Base-by-base conservation (phyloP, 805 yeast genomes). In the Wickerhamiella qilinensis region DNA sequence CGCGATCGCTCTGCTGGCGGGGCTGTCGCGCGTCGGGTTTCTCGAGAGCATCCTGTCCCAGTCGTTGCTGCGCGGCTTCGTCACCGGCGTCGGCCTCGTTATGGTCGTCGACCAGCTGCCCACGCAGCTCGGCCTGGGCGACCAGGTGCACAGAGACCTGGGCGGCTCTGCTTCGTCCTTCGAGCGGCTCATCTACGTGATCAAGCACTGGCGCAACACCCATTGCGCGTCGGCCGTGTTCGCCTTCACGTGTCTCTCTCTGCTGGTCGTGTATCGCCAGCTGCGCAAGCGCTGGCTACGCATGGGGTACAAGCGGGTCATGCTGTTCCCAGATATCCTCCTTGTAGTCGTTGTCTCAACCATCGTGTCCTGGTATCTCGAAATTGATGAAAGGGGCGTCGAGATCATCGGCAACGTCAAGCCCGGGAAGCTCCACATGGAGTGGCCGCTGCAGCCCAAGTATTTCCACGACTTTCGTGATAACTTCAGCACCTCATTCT, bases 241-340 rank as follows among this genome's bases (percentile, higher is more conserved):
- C 9, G 75, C 93, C 38, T 41, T 68, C 2, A 43, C 60, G 1
- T 68, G 80, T 1, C 68, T 85, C 37, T 33, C 55, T 0, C 45
- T 62, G 2, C 50, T 79, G 12, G 39, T 73, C 12, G 46, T 60
- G 2, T 50, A 72, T 43, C 61, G 73, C 18, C 35, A 58, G 2
- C 33, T 68, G 19, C 67, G 68, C 46, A 59, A 62, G 39, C 60
- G 59, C 46, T 49, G 64, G 36, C 34, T 46, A 4, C 37, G 39
- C 6, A 39, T 41, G 18, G 43, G 43, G 4, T 54, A 53, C 45
- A 64, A 64, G 28, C 58, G 63, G 41, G 65, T 73, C 9, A 66
- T 75, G 1, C 80, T 78, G 43, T 56, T 91, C 24, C 97, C 98
- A 0, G 97, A 88, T 46, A 86, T 88, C 29, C 61, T 88, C 41